Evolutionary conservation across 768 basidiomycete species (phyloP), one percentile per base, ranked within the genome.

Genomic region (Boletus reticulatus): DNA sequence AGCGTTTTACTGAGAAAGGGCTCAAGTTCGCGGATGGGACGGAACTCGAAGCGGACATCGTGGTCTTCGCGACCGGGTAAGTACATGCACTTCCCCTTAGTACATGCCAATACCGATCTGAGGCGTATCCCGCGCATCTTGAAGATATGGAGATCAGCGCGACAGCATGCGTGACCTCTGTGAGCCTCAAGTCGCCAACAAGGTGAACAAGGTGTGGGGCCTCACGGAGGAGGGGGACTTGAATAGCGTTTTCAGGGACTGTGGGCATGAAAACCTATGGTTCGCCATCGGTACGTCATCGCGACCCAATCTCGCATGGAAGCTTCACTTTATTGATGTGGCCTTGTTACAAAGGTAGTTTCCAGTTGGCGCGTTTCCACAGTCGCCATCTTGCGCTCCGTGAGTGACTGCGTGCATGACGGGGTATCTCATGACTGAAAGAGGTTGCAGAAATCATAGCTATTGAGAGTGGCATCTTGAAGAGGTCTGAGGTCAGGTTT

Each of bases 211-310:
- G 14, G 67, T 88, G 17, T 84, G 87, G 88, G 83, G 85, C 16
- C 52, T 87, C 45, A 77, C 85, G 56, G 72, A 76, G 20, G 84
- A 91, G 70, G 84, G 86, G 0, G 86, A 89, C 63, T 62, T 83
- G 24, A 69, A 75, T 2, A 76, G 80, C 2, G 61, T 64, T 20
- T 73, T 68, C 67, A 65, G 65, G 48, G 55, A 69, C 22, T 70
- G 56, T 41, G 71, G 72, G 19, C 65, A 73, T 44, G 69, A 78
- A 1, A 77, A 78, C 27, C 48, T 69, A 24, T 69, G 70, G 68
- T 69, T 71, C 34, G 61, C 59, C 22, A 6, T 67, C 19, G 70
- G 68, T 71, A 52, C 36, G 67, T 61, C 48, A 1, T 34, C 36
- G 36, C 19, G 43, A 17, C 1, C 10, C 19, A 43, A 45, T 41